phyloP scores from a whole-genome alignment of 1,284 basidiomycete genomes.

The Microbotryomycetes sp. region DNA sequence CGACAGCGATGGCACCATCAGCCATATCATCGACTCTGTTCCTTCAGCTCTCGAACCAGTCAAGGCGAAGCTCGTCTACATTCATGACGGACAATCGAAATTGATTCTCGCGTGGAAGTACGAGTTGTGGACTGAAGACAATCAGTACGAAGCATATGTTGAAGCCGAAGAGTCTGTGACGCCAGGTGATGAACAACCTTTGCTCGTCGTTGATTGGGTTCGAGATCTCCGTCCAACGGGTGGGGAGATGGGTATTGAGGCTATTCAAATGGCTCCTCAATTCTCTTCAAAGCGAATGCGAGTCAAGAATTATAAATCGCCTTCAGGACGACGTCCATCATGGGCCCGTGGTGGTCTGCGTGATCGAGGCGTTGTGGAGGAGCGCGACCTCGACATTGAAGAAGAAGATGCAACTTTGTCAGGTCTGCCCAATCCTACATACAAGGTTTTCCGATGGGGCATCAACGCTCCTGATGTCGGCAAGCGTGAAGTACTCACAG shows the following conservation, averaged over 20 bases:
- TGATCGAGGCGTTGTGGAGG: neutral
- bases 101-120: conserved; percentile 36
- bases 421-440: conserved; percentile 16
- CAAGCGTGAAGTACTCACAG: conserved; percentile 30
- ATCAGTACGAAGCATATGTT: conserved; percentile 38
- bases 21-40: conserved; percentile 21
- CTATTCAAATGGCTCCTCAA: conserved; percentile 19
- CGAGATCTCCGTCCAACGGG: conserved; percentile 40
- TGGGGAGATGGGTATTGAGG: conserved; percentile 36
- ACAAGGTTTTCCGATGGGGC: conserved; percentile 38
- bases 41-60: conserved; percentile 23
- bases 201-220: conserved; percentile 38
- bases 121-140: conserved; percentile 32
- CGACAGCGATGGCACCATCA: conserved; percentile 1
- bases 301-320: neutral
- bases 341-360: conserved; percentile 7
- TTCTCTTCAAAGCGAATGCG: neutral
- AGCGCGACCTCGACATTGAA: neutral
- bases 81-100: conserved; percentile 25
- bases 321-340: conserved; percentile 2
- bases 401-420: neutral
- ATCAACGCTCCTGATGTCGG: conserved; percentile 33
- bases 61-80: conserved; percentile 24
- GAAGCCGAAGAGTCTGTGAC: conserved; percentile 22
- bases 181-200: conserved; percentile 21